A percentile compares a stretch with the other conserved stretches of the same genome.
phyloP scores from a whole-genome alignment of 768 basidiomycete genomes.

The Leucosporidium scottii region DNA sequence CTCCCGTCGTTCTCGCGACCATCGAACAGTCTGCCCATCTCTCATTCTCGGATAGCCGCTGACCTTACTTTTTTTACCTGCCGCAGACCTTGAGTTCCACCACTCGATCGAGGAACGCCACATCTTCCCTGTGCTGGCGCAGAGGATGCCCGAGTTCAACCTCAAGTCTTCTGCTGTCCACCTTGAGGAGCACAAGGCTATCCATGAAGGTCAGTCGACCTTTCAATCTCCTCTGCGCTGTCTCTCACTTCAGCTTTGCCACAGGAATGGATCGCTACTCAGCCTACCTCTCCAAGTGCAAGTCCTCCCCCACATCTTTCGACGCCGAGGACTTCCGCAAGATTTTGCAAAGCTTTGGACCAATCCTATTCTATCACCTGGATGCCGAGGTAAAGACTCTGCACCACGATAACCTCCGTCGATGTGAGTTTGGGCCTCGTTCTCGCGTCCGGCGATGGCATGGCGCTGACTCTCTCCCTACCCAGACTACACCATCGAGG shows the following conservation, averaged over 20 bases:
- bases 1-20: no score
- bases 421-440: conserved; percentile 9
- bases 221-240: neutral
- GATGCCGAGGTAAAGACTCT: conserved; percentile 27
- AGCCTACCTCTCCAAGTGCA: conserved; percentile 27
- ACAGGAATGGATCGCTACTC: conserved; percentile 10
- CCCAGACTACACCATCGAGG: no score
- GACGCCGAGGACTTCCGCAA: conserved; percentile 36
- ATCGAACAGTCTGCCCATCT: no score
- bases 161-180: conserved; percentile 33
- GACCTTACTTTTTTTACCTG: neutral
- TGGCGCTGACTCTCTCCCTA: no score
- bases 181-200: conserved; percentile 41
- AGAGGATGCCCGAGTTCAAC: conserved; percentile 44
- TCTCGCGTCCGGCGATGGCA: no score
- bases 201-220: conserved; percentile 40
- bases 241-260: no score
- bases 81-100: neutral
- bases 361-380: conserved; percentile 39
- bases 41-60: neutral
- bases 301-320: conserved; percentile 36
- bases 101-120: conserved; percentile 37
- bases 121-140: conserved; percentile 42
- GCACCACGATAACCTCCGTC: conserved; percentile 17
- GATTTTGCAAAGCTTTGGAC: conserved; percentile 17